These are phyloP conservation scores for Sclerotinia spermophila DNA, from an alignment of 2,329 filamentous ascomycete genomes.

Conservation along the genomic window DNA sequence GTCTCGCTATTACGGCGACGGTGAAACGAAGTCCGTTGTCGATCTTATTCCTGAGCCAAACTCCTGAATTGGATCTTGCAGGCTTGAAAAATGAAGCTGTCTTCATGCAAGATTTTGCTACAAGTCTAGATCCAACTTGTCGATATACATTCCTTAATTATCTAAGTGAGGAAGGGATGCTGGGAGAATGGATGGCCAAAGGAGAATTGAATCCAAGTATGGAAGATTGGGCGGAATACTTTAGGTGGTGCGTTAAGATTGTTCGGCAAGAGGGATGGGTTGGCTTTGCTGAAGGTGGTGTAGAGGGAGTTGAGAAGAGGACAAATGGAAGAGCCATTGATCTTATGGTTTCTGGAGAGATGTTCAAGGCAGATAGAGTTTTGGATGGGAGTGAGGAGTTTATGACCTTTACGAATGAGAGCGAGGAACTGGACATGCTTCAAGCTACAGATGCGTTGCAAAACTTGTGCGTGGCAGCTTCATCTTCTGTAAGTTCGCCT, in stretches of 20 bases:
- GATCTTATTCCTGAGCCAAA: background rate
- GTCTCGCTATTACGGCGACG: conserved; percentile 12
- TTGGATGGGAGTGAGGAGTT: background rate
- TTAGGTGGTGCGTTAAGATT: background rate
- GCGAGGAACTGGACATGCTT: background rate
- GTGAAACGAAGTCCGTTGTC: conserved; percentile 1
- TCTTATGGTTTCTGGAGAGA: conserved; percentile 8
- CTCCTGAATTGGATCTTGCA: background rate
- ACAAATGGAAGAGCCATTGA: background rate
- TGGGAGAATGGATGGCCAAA: conserved; percentile 10
- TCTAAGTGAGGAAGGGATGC: conserved; percentile 5
- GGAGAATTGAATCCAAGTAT: conserved; percentile 1
- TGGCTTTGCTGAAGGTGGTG: background rate
- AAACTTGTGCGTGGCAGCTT: background rate
- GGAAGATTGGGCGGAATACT: conserved; percentile 11
- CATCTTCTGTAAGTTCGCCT: background rate
- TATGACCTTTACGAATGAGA: background rate
- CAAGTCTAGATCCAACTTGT: conserved; percentile 14
- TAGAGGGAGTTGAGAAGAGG: background rate
- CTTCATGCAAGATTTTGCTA: conserved; percentile 15
- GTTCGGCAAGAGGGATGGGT: background rate
- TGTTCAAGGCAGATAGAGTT: background rate
- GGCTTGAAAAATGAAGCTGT: background rate
- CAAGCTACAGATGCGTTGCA: background rate
- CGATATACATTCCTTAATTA: conserved; percentile 17